Conservation (phyloP, 2,329 filamentous ascomycete genomes). For the Atkinsonella hypoxylon region DNA sequence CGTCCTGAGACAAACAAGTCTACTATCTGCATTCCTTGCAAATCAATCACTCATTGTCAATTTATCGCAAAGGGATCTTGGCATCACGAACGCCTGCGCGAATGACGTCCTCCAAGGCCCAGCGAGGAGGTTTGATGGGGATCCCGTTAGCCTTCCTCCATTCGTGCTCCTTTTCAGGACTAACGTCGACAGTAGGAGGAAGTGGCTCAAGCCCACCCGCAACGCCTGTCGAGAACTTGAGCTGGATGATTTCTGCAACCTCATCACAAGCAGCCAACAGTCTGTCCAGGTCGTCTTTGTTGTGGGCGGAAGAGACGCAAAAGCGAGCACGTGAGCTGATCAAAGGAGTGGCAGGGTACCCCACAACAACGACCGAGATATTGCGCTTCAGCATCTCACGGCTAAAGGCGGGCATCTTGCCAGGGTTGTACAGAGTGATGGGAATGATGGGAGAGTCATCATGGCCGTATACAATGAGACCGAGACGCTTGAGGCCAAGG, state of each 20-base stretch:
- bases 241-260: slow-evolving; percentile 78
- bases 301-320: slow-evolving; percentile 91
- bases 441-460: slow-evolving; percentile 97
- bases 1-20: background rate
- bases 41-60: background rate
- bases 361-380: slow-evolving; percentile 93
- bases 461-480: slow-evolving; percentile 93
- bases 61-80: slow-evolving; percentile 57
- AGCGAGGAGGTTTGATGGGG: slow-evolving; percentile 65
- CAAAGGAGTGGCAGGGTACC: slow-evolving; percentile 90
- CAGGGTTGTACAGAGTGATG: slow-evolving; percentile 90
- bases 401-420: slow-evolving; percentile 96
- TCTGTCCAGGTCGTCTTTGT: slow-evolving; percentile 94
- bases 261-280: slow-evolving; percentile 83
- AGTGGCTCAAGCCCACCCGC: slow-evolving; percentile 76
- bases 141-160: slow-evolving; percentile 50
- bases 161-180: slow-evolving; percentile 59
- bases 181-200: slow-evolving; percentile 56
- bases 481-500: slow-evolving; percentile 88
- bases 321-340: slow-evolving; percentile 92
- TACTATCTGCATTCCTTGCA: background rate
- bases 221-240: slow-evolving; percentile 95
- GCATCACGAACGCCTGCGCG: slow-evolving; percentile 62
- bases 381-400: slow-evolving; percentile 98
- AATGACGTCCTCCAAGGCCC: slow-evolving; percentile 75